A percentile compares a stretch with the other conserved stretches of the same genome.
Conservation (phyloP, 1,284 basidiomycete genomes). For the Microbotryum violaceum region DNA sequence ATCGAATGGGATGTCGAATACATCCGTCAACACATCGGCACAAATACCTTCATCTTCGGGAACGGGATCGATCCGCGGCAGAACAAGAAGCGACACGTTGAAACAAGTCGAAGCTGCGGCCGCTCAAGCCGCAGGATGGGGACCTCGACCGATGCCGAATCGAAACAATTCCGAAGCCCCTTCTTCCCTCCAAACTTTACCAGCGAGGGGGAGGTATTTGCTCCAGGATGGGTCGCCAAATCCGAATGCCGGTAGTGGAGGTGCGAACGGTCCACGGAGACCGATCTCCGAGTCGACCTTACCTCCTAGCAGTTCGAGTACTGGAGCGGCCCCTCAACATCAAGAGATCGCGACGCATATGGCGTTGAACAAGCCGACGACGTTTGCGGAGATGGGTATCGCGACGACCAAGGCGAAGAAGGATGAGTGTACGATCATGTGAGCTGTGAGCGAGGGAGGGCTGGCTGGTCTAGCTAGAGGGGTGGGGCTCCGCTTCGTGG, state of each 20-base stretch:
- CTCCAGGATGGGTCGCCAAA: neutral
- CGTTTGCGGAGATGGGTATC: conserved; percentile 82
- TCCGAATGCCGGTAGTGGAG: too few relatives aligned
- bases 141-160: conserved; percentile 16
- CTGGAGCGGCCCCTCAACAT: conserved; percentile 6
- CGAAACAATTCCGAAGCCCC: conserved; percentile 1
- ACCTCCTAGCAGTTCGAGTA: conserved; percentile 14
- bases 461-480: too few relatives aligned
- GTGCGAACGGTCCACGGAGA: too few relatives aligned
- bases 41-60: conserved; percentile 1
- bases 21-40: conserved; percentile 12
- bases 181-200: too few relatives aligned
- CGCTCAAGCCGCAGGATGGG: conserved; percentile 5
- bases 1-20: neutral
- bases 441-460: neutral
- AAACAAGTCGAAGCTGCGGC: conserved; percentile 32
- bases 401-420: conserved; percentile 34
- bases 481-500: too few relatives aligned
- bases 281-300: too few relatives aligned
- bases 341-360: conserved; percentile 10
- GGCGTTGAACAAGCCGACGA: conserved; percentile 39
- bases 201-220: conserved; percentile 11
- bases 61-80: neutral
- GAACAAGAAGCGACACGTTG: conserved; percentile 20
- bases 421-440: conserved; percentile 29